Percentiles rank a stretch among this genome's conserved stretches.
Conservation (phyloP, 2,329 filamentous ascomycete species). For the Paraconiothyrium brasiliense region DNA sequence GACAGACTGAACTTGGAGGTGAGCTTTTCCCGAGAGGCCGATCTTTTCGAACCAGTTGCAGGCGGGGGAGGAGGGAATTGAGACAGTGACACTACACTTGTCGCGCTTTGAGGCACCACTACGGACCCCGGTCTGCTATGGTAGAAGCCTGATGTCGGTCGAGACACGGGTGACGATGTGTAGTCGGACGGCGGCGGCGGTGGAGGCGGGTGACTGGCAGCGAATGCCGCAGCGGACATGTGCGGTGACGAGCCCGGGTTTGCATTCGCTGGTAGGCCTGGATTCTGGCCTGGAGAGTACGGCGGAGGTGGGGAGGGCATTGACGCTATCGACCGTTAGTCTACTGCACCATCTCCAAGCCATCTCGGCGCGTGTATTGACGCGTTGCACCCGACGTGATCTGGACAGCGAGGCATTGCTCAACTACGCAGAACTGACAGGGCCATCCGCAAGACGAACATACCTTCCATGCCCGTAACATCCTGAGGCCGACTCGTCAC, state of each 20-base stretch:
- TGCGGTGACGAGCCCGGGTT: slow-evolving; percentile 50
- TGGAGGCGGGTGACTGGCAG: slow-evolving; percentile 47
- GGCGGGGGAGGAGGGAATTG: slow-evolving; percentile 54
- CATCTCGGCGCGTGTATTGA: slow-evolving; percentile 8
- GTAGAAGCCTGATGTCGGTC: slow-evolving; percentile 42
- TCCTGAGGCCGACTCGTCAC: slow-evolving; percentile 46
- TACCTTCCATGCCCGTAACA: slow-evolving; percentile 61
- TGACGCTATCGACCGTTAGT: slow-evolving; percentile 47
- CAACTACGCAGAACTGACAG: not conserved
- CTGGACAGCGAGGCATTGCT: slow-evolving; percentile 8
- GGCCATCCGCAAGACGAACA: slow-evolving; percentile 17
- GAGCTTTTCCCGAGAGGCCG: slow-evolving; percentile 49
- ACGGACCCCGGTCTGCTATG: slow-evolving; percentile 43
- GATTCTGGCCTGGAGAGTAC: slow-evolving; percentile 57
- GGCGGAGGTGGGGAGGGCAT: slow-evolving; percentile 62
- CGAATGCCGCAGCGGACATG: slow-evolving; percentile 46
- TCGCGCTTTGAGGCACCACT: slow-evolving; percentile 47
- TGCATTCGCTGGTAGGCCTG: slow-evolving; percentile 48
- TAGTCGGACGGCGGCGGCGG: slow-evolving; percentile 37
- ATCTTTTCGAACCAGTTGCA: slow-evolving; percentile 39
- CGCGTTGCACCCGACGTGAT: slow-evolving; percentile 10
- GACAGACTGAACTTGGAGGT: slow-evolving; percentile 52
- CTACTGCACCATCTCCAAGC: slow-evolving; percentile 12
- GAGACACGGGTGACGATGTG: slow-evolving; percentile 37
- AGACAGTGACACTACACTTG: slow-evolving; percentile 42